Base-by-base conservation (phyloP, 148 eudicot species). In the Tetragonia tetragonoides region DNA sequence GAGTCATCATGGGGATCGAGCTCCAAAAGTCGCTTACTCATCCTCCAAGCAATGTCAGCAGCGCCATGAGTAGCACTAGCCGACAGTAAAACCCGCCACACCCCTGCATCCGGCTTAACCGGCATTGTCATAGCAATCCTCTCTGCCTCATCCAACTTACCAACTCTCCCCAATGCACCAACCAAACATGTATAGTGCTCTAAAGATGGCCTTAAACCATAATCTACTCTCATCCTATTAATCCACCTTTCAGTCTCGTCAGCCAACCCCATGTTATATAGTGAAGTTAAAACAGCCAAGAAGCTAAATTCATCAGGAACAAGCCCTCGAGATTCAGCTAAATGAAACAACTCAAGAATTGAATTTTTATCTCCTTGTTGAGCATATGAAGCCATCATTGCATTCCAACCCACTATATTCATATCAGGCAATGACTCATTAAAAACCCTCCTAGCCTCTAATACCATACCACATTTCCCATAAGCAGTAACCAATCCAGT, bases 101-200 rank as follows among this genome's bases (percentile, higher is more conserved):
- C 72, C 38, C 89, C 92, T 72, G 89, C 87, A 80, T 88, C 92
- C 2, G 92, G 87, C 68, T 85, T 77, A 62, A 84, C 66, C 5
- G 90, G 89, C 93, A 92, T 88, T 23, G 86, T 79, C 83, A 83
- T 60, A 21, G 90, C 92, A 70, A 89, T 67, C 68, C 75, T 75
- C 74, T 89, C 90, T 34, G 90, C 97, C 38, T 89, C 90, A 39
- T 85, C 86, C 38, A 89, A 81, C 80, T 78, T 85, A 39, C 96
- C 93, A 57, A 79, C 93, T 84, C 87, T 80, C 14, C 90, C 93
- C 81, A 91, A 56, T 21, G 87, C 88, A 74, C 90, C 88, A 2
- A 89, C 84, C 54, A 91, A 87, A 70, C 96, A 88, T 4, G 93
- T 88, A 70, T 90, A 88, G 62, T 90, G 94, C 87, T 88, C 92